Evolutionary conservation across 2,329 filamentous ascomycete genomes (phyloP).

Genomic region (Juglanconis oblonga): DNA sequence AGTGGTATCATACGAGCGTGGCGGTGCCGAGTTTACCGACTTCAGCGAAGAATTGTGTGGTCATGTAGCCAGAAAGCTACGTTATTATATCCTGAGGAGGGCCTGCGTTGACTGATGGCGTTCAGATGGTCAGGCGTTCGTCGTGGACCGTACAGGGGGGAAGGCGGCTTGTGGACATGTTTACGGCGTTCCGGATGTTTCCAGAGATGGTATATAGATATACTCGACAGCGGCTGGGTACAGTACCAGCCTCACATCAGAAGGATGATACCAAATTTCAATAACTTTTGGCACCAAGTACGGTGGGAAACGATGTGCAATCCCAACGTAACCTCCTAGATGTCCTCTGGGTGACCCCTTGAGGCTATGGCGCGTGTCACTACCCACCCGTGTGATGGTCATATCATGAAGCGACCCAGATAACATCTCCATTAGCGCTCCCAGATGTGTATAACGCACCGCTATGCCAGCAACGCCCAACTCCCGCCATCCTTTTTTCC

Average conservation of each 20-base stretch:
- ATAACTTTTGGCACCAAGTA: no score
- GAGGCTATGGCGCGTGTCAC: neutral
- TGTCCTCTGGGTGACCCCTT: no score
- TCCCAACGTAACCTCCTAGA: no score
- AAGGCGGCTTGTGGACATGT: conserved; percentile 21
- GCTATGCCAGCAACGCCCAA: conserved; percentile 17
- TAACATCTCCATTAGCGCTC: neutral
- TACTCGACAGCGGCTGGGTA: neutral
- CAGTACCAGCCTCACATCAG: neutral
- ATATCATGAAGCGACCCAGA: neutral
- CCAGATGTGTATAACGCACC: neutral
- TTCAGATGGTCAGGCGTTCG: neutral
- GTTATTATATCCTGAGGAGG: neutral
- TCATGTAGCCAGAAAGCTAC: conserved; percentile 38
- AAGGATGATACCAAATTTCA: neutral
- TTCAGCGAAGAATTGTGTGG: conserved; percentile 36
- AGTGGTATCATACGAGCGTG: conserved; percentile 51
- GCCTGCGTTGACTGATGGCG: neutral
- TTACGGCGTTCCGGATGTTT: conserved; percentile 2
- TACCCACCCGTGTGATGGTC: neutral
- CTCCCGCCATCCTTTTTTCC: conserved; percentile 2
- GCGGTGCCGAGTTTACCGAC: conserved; percentile 35
- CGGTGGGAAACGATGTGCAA: no score
- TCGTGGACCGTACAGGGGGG: neutral
- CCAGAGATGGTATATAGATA: conserved; percentile 5